phyloP scores from a whole-genome alignment of 495 filamentous ascomycete species.

The Hypoxylon intermedium region DNA sequence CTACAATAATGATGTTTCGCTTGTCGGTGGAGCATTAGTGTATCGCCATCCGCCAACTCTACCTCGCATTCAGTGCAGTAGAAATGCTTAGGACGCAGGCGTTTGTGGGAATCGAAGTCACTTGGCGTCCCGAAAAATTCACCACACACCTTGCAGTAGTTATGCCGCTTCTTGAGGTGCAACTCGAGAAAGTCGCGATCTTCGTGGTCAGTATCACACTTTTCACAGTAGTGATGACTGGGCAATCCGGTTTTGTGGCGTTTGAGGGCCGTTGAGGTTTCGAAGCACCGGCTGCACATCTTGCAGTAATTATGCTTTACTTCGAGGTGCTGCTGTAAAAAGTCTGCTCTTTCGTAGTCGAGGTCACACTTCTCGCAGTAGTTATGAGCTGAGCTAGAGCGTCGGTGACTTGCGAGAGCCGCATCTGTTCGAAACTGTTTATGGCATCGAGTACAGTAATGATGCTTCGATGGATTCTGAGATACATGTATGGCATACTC shows the following conservation, averaged over 20 bases:
- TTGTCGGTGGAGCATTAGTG: too few relatives aligned
- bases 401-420: not conserved
- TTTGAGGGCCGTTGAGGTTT: not conserved
- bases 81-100: too few relatives aligned
- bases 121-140: too few relatives aligned
- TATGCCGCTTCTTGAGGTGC: too few relatives aligned
- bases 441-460: not conserved
- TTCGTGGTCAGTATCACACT: too few relatives aligned
- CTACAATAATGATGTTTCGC: not conserved
- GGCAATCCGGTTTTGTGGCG: not conserved
- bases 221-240: not conserved
- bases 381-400: not conserved
- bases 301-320: slow-evolving; percentile 5
- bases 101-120: too few relatives aligned
- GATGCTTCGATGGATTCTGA: slow-evolving; percentile 1
- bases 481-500: not conserved
- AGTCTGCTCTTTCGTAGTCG: not conserved
- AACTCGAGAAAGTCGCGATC: too few relatives aligned
- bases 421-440: not conserved
- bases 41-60: too few relatives aligned
- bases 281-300: not conserved
- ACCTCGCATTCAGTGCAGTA: too few relatives aligned
- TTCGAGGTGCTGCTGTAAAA: not conserved
- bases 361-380: not conserved
- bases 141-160: too few relatives aligned